These are phyloP conservation scores for Coniferiporia sulphurascens DNA, from an alignment of 1,284 basidiomycete species.

Conservation along the genomic window DNA sequence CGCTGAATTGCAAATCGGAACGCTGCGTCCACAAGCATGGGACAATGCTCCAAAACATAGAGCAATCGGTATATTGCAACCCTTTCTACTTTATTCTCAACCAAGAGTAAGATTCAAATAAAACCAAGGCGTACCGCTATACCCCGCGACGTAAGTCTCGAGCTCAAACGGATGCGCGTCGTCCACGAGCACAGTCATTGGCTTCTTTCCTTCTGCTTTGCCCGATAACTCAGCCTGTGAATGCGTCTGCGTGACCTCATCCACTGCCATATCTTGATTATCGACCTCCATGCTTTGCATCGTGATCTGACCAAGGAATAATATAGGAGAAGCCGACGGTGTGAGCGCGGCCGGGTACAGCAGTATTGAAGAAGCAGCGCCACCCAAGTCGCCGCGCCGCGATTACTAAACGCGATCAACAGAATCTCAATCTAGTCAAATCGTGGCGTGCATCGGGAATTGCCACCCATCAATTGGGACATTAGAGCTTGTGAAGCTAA, in stretches of 20 bases:
- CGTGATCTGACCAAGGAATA: neutral
- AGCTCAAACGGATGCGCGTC: slow-evolving; percentile 77
- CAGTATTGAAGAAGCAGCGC: too few relatives aligned
- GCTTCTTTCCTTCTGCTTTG: slow-evolving; percentile 17
- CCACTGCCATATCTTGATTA: neutral
- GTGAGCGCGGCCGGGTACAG: too few relatives aligned
- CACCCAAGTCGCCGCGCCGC: too few relatives aligned
- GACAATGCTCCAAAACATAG: slow-evolving; percentile 58
- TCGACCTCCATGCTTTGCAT: slow-evolving; percentile 16
- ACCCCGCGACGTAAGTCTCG: slow-evolving; percentile 62
- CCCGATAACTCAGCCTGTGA: neutral
- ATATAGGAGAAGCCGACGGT: too few relatives aligned
- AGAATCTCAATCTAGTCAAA: too few relatives aligned
- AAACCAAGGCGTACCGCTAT: slow-evolving; percentile 42
- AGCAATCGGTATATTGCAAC: slow-evolving; percentile 65
- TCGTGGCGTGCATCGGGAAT: too few relatives aligned
- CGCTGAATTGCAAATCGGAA: slow-evolving; percentile 58
- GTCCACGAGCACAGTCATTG: slow-evolving; percentile 46
- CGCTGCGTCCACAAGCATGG: slow-evolving; percentile 63
- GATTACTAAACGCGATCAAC: too few relatives aligned
- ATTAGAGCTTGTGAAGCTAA: too few relatives aligned
- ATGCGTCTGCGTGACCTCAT: neutral
- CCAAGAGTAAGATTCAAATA: neutral
- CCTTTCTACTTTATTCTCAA: slow-evolving; percentile 23
- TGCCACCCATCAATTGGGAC: too few relatives aligned